Evolutionary conservation across 768 basidiomycete species (phyloP), one percentile per base, ranked within the genome.

Genomic region (Podaxis rugospora): DNA sequence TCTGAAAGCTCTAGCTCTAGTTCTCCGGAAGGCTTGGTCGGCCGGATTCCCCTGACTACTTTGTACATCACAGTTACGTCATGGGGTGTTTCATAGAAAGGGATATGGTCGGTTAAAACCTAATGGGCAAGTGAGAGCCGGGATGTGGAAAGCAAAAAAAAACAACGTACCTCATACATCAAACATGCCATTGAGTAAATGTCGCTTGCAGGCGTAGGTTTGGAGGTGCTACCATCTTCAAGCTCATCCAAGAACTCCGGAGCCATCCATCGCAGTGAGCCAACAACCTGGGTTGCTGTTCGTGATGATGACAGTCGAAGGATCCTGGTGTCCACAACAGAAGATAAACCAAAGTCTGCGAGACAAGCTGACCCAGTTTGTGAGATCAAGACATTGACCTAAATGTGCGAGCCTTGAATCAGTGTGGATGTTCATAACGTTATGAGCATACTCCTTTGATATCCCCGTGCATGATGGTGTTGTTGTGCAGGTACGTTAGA

Each of bases 41-140:
- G 70, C 11, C 42, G 50, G 14, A 40, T 47, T 5, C 68, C 70
- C 25, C 52, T 21, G 32, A 54, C 53, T 2, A 71, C 63, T 37
- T 63, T 62, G 2, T 60, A 32, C 18, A 69, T 63, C 18, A 69
- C 59, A 3, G 67, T 59, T 2, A 53, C 40, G 11, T 66, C 68
- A 6, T 63, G 66, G 4, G 51, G 46, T 4, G 40, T 25, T 39
- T 69, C 62, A 40, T 59, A 55, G 47, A 67, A 70, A 3, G 69
- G 69, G 11, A 67, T 46, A 5, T 59, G 58, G 10, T 58, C 68
- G 3, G 67, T 66, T 16, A 65, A 64, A 16, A 70, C 60, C 67
- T 68, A 10, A 16, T 5, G 23, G 3, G n/a, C 13, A 13, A 37
- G 11, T 6, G 9, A 21, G 7, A 2, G 10, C 9, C 23, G 18